Evolutionary conservation across 2,329 filamentous ascomycete species (phyloP), one percentile per base, ranked within the genome.

Genomic region (Fusarium hainanense): DNA sequence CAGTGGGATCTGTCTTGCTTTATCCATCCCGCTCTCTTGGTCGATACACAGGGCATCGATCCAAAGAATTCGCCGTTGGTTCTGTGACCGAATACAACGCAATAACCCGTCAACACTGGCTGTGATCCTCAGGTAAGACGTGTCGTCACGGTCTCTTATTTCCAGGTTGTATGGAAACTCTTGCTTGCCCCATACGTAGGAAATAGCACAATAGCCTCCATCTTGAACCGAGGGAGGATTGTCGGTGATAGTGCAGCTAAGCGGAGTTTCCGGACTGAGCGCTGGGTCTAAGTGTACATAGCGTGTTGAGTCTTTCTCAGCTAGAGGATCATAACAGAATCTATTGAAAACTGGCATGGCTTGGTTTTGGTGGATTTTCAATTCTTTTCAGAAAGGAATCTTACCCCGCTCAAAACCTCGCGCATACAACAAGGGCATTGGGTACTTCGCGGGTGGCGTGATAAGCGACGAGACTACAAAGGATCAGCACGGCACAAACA

Each of bases 71-170:
- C 49, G 25, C 9, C 27, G 49, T 28, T 32, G 8, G 32, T 48
- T 37, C 20, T 16, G 25, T 60, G 57, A 20, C 37, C 57, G 57
- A 48, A 60, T 30, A 42, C 21, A 18, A 25, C 32, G 57, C 18
- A 60, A 41, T 34, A 60, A 47, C 10, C 41, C 21, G 5, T 60
- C 57, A 42, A 54, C 20, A 37, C 28, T 60, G 27, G 43, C 30
- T 13, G 48, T 60, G 42, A 60, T 54, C n/a, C 57, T 54, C 50
- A 60, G 27, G 23, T 60, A 60, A 14, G 43, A 47, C 7, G 21
- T 28, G 43, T 47, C 43, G 11, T 25, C 43, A 47, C 20, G 21
- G 43, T 37, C 23, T 47, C 25, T 16, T 28, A 47, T 18, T 47
- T 47, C 43, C 43, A 47, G 16, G 25, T 28, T 47, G 43, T 28